Evolutionary conservation across 2,329 filamentous ascomycete genomes (phyloP).

Genomic region (Aspergillus amoenus): DNA sequence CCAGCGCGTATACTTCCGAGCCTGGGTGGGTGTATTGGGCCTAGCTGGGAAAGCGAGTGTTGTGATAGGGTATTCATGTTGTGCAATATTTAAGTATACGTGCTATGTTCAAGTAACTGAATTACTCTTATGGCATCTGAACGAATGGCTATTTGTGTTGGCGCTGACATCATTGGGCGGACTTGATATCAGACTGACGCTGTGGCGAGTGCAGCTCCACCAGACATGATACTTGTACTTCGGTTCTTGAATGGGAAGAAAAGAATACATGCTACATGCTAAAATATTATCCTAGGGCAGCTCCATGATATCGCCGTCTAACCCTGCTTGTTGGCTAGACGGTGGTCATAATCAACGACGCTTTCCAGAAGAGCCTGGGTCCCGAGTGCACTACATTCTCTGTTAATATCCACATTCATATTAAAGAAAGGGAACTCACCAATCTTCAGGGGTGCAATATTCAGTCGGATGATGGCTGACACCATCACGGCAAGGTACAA

Average conservation of each 20-base stretch:
- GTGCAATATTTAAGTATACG: too few species aligned
- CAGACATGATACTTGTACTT: too few species aligned
- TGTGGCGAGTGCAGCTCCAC: too few species aligned
- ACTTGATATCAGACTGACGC: too few species aligned
- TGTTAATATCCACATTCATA: not conserved
- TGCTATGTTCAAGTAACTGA: too few species aligned
- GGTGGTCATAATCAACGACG: slow-evolving; percentile 38
- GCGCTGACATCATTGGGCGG: too few species aligned
- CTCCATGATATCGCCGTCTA: too few species aligned
- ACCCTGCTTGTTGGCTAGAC: not conserved
- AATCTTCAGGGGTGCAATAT: slow-evolving; percentile 52
- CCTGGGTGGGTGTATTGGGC: not conserved
- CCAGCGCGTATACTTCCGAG: not conserved
- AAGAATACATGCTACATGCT: too few species aligned
- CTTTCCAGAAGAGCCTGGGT: slow-evolving; percentile 51
- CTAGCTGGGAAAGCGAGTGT: not conserved
- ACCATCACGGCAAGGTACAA: slow-evolving; percentile 58
- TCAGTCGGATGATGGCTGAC: slow-evolving; percentile 60
- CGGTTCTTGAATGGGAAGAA: too few species aligned
- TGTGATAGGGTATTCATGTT: not conserved
- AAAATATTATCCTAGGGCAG: too few species aligned
- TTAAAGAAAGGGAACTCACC: slow-evolving; percentile 20
- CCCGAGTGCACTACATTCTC: slow-evolving; percentile 24
- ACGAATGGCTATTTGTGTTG: too few species aligned
- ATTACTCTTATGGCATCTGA: too few species aligned